Base-by-base conservation (phyloP, 805 yeast species). In the Starmerella bombicola region DNA sequence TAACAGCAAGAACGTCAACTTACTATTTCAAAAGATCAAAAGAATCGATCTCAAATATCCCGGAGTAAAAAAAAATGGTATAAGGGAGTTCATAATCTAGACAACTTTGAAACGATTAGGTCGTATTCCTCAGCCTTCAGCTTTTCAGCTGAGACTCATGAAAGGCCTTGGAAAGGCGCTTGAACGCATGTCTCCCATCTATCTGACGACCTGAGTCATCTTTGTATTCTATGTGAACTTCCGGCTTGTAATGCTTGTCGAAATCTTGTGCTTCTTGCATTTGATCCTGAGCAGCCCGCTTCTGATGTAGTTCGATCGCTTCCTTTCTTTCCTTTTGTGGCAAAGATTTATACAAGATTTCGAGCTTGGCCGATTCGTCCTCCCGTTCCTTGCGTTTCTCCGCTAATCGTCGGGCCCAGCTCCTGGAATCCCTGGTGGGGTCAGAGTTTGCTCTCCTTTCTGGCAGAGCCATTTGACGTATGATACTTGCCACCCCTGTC, bases 81-180 rank as follows among this genome's bases (percentile, higher is more conserved):
- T n/a, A n/a, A n/a, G n/a, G n/a, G n/a, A n/a, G n/a, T n/a, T n/a
- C n/a, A n/a, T n/a, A n/a, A n/a, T n/a, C n/a, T n/a, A n/a, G n/a
- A n/a, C n/a, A n/a, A n/a, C n/a, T n/a, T n/a, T n/a, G n/a, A n/a
- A n/a, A n/a, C n/a, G n/a, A n/a, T n/a, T n/a, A n/a, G n/a, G n/a
- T n/a, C n/a, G n/a, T n/a, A n/a, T n/a, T n/a, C n/a, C n/a, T n/a
- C n/a, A n/a, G n/a, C n/a, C n/a, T n/a, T n/a, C n/a, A n/a, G n/a
- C n/a, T n/a, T n/a, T n/a, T n/a, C n/a, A n/a, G n/a, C n/a, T n/a
- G n/a, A n/a, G n/a, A 10, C 3, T 91, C 93, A 56, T 83, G 94
- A 57, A 81, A 83, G 48, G 75, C 73, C 47, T 79, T 86, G 3
- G 91, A 78, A 35, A 82, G 60, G 45, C 72, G 71, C 60, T 80